Conservation (phyloP, 345 rosid genomes). For the Dovyalis caffra region DNA sequence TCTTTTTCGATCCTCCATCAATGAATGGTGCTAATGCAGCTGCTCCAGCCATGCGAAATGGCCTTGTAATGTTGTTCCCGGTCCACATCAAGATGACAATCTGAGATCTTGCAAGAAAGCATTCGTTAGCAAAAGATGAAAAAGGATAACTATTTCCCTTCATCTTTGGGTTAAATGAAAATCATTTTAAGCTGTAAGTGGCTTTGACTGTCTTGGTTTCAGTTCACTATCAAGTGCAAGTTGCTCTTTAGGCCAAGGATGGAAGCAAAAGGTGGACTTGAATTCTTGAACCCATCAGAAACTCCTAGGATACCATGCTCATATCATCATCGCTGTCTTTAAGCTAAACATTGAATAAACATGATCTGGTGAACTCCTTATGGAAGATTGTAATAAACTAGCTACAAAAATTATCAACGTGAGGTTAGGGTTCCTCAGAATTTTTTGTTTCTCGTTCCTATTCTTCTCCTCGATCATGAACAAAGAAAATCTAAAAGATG, state of each 20-base stretch:
- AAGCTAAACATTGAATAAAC: background rate
- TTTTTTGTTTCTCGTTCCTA: no score
- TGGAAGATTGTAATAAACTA: background rate
- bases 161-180: background rate
- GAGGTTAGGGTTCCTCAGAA: background rate
- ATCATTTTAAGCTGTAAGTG: no score
- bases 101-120: slow-evolving; percentile 16
- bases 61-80: slow-evolving; percentile 41
- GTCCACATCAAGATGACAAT: slow-evolving; percentile 48
- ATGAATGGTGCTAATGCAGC: slow-evolving; percentile 39
- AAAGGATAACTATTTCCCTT: background rate
- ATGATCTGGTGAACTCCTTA: background rate
- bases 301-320: no score
- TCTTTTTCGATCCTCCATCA: slow-evolving; percentile 38
- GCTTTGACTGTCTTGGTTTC: no score
- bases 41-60: slow-evolving; percentile 45
- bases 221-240: no score
- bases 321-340: no score
- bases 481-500: no score
- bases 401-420: background rate
- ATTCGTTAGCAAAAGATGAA: background rate
- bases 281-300: no score
- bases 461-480: no score
- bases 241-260: no score
- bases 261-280: no score